Percentiles rank a stretch among this genome's conserved stretches.
Conservation (phyloP, 2,329 filamentous ascomycete species). For the Colletotrichum tanaceti region DNA sequence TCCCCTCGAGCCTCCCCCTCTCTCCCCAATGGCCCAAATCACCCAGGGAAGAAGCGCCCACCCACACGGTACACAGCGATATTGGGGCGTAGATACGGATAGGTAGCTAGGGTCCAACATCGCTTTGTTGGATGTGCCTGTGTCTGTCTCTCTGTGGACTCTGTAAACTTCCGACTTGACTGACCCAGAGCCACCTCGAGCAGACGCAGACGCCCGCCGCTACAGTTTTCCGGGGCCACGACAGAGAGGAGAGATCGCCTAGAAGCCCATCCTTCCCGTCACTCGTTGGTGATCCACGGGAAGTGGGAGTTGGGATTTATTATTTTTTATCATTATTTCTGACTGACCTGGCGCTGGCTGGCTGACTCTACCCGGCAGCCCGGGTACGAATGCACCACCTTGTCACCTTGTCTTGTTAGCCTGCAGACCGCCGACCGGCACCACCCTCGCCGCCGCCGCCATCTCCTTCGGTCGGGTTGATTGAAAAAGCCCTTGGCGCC, state of each 20-base stretch:
- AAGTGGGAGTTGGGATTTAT: conserved; percentile 20
- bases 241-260: conserved; percentile 1
- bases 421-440: conserved; percentile 38
- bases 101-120: not conserved
- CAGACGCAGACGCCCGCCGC: not conserved
- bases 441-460: conserved; percentile 37
- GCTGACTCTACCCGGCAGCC: conserved; percentile 2
- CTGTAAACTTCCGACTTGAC: not conserved
- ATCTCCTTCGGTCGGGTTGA: conserved; percentile 33
- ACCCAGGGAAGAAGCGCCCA: conserved; percentile 14
- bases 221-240: conserved; percentile 6
- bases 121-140: not conserved
- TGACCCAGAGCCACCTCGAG: not conserved
- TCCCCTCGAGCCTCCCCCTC: conserved; percentile 25
- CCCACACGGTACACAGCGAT: conserved; percentile 13
- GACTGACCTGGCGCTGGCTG: conserved; percentile 25
- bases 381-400: not conserved
- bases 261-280: conserved; percentile 1
- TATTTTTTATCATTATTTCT: not conserved
- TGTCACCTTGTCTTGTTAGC: conserved; percentile 31
- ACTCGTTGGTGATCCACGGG: conserved; percentile 23
- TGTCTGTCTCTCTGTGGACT: not conserved
- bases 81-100: conserved; percentile 7
- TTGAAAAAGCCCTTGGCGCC: conserved; percentile 39
- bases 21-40: conserved; percentile 17